Conservation (phyloP, 345 rosid genomes). For the Toxicodendron radicans region DNA sequence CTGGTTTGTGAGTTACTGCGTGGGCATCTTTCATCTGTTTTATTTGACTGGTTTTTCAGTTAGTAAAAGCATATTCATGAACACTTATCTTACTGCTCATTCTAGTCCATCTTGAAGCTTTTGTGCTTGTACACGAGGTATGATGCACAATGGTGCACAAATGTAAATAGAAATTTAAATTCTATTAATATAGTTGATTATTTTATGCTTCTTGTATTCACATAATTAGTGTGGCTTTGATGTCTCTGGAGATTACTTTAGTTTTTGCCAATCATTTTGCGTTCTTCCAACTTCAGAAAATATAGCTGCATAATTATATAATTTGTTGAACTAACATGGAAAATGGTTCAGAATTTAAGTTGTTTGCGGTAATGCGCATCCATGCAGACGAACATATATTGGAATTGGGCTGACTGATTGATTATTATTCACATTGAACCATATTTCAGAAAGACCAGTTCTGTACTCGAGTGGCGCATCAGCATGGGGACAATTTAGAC, state of each 20-base stretch:
- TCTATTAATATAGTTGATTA: neutral
- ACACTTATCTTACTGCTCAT: neutral
- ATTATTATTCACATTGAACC: neutral
- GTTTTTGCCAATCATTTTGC: neutral
- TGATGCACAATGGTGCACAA: neutral
- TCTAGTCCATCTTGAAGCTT: neutral
- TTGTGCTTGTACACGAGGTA: neutral
- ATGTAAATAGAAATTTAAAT: neutral
- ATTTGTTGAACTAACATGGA: neutral
- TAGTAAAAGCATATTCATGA: neutral
- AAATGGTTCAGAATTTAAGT: neutral
- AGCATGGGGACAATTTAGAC: slow-evolving; percentile 50
- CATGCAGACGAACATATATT: neutral
- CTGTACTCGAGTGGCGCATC: slow-evolving; percentile 47
- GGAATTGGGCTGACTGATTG: neutral
- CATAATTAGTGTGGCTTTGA: neutral
- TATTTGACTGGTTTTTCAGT: neutral
- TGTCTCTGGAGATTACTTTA: neutral
- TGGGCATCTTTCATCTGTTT: neutral
- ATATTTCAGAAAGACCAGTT: slow-evolving; percentile 60
- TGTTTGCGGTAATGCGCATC: neutral
- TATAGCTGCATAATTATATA: neutral
- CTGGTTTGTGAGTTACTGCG: neutral
- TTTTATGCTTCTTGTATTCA: neutral
- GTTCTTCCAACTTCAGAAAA: neutral